These are phyloP conservation scores for Cryptococcus neoformans DNA, from an alignment of 1,284 basidiomycete genomes.

Conservation along the genomic window DNA sequence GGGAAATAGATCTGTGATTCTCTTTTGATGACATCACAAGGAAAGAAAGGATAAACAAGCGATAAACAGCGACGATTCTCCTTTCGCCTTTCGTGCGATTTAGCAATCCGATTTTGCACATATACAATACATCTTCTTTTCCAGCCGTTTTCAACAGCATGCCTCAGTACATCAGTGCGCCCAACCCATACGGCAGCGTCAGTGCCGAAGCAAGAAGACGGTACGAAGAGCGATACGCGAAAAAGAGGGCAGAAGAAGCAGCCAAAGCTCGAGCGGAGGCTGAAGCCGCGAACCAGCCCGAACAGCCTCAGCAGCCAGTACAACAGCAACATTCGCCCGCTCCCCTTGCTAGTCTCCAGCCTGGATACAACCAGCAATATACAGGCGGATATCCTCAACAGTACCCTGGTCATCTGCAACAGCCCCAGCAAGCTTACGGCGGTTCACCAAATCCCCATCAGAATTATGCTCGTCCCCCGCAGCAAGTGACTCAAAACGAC, in stretches of 20 bases:
- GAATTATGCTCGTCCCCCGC: conserved; percentile 7
- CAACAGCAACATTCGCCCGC: conserved; percentile 4
- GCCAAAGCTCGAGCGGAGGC: conserved; percentile 20
- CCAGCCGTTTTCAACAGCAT: background rate
- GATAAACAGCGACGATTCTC: too few relatives aligned
- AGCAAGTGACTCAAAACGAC: conserved; percentile 9
- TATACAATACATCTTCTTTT: too few relatives aligned
- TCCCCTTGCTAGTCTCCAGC: background rate
- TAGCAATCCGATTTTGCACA: too few relatives aligned
- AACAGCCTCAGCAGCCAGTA: background rate
- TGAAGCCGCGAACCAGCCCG: background rate
- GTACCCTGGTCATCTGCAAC: conserved; percentile 3
- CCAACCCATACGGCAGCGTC: conserved; percentile 39
- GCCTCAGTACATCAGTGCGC: conserved; percentile 25
- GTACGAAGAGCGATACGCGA: conserved; percentile 46
- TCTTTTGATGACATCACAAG: too few relatives aligned
- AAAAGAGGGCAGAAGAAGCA: conserved; percentile 39
- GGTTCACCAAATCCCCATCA: conserved; percentile 3
- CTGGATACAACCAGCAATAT: conserved; percentile 1
- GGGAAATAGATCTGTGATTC: too few relatives aligned
- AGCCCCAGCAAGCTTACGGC: conserved; percentile 6
- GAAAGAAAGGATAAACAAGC: too few relatives aligned
- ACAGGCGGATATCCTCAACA: too few relatives aligned
- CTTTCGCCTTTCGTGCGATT: too few relatives aligned
- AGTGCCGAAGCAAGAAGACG: conserved; percentile 44